Base-by-base conservation (phyloP, 1,284 basidiomycete genomes). In the Leccinum subatratum region DNA sequence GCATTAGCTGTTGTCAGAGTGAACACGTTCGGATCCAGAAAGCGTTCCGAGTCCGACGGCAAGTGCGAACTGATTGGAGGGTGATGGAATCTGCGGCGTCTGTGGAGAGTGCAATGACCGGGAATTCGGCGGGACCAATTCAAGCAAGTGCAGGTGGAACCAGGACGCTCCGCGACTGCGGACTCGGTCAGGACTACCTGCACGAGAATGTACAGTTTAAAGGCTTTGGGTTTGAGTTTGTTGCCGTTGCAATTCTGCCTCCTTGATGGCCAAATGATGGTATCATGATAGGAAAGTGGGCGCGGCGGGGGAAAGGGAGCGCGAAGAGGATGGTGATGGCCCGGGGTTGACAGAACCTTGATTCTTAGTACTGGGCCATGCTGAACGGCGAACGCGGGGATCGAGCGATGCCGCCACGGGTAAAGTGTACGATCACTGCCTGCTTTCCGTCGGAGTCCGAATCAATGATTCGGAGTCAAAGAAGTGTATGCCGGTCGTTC, bases 241-340 rank as follows among this genome's bases (percentile, higher is more conserved):
- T 63, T 74, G 77, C 6, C 66, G 68, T 6, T 71, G 71, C 6
- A 68, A 62, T 56, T 78, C 76, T n/a, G 66, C 63, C 28, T 78
- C 70, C 18, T 66, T 74, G 63, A 61, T 62, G 12, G 81, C 76
- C n/a, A 83, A 25, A 25, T 25, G 25, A 80, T 48, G 88, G 89
- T 7, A 25, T 25, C 25, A 25, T 25, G 25, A 88, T 76, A 14
- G 90, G 89, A 68, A 89, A 85, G 71, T 91, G 90, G 90, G 25
- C 25, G 25, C 25, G 25, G 25, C 3, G 25, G 25, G 25, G 25
- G 25, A 25, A 25, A 25, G 25, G 4, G 75, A 92, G 91, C 0
- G 86, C 86, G 25, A 87, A 88, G 20, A 91, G 79, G 1, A 88
- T 88, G 16, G 87, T 81, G 20, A 90, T 81, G 28, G 87, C 25